Percentiles rank a stretch among this genome's conserved stretches.
These are phyloP conservation scores for Boletus reticuloceps DNA, from an alignment of 768 basidiomycete genomes.

Conservation along the genomic window DNA sequence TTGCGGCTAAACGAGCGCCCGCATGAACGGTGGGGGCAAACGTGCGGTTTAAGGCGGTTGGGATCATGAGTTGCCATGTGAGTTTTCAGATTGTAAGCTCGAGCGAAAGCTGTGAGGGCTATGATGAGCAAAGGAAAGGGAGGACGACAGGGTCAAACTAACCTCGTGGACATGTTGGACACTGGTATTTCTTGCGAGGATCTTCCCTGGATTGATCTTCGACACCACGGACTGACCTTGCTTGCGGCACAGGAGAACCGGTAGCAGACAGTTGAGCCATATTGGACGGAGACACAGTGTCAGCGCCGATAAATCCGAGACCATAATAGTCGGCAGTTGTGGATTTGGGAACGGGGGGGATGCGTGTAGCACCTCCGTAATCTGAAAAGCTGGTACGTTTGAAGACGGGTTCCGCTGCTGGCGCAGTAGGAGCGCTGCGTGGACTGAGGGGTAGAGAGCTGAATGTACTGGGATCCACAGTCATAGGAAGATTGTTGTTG, in stretches of 20 bases:
- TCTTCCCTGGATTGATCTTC: slow-evolving; percentile 54
- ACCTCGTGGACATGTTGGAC: slow-evolving; percentile 74
- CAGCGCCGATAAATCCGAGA: slow-evolving; percentile 31
- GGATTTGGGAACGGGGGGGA: slow-evolving; percentile 46
- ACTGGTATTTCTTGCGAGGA: slow-evolving; percentile 77
- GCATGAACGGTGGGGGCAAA: slow-evolving; percentile 82
- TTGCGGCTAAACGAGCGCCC: slow-evolving; percentile 91
- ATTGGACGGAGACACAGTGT: slow-evolving; percentile 54
- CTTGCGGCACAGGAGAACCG: slow-evolving; percentile 39
- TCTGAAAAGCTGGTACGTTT: slow-evolving; percentile 63
- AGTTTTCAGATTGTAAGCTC: slow-evolving; percentile 94
- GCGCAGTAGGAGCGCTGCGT: slow-evolving; percentile 45
- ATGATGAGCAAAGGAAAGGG: slow-evolving; percentile 1
- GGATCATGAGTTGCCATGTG: slow-evolving; percentile 96
- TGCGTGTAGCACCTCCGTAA: slow-evolving; percentile 55
- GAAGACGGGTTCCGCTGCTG: slow-evolving; percentile 24
- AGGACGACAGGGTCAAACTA: slow-evolving; percentile 4
- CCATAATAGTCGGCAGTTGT: slow-evolving; percentile 49
- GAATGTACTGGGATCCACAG: slow-evolving; percentile 58
- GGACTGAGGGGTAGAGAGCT: slow-evolving; percentile 57
- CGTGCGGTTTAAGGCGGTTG: slow-evolving; percentile 83
- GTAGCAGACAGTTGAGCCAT: slow-evolving; percentile 49
- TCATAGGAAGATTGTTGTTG: slow-evolving; percentile 38
- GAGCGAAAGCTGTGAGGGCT: slow-evolving; percentile 67
- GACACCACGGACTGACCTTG: slow-evolving; percentile 35